Evolutionary conservation across 2,329 filamentous ascomycete species (phyloP), one percentile per base, ranked within the genome.

Genomic region (Ilyonectria robusta): DNA sequence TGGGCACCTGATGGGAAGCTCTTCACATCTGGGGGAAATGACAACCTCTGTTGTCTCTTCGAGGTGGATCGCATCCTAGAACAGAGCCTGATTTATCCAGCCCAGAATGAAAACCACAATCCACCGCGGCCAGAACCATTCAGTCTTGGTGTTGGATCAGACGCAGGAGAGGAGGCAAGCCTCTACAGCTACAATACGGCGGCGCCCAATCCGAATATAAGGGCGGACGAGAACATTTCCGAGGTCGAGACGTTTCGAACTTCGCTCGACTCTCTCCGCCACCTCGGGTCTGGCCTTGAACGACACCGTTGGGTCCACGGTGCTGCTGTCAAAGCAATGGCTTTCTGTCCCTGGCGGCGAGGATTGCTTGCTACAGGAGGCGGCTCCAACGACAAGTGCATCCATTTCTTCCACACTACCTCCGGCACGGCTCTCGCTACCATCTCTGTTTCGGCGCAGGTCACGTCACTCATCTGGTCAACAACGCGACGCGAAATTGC

Each of bases 281-380:
- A 84, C 26, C 80, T 93, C 29, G 82, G 82, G 2, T 76, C 81
- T 6, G 89, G 89, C 7, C 82, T 85, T 33, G 89, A 93, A 75
- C 91, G 88, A 73, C 90, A 97, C 78, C 87, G 87, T 35, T 96
- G 94, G 88, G 80, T 85, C 11, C 94, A 99, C 78, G 89, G 89
- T 29, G 95, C 95, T 1, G 96, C 96, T 2, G 93, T 98, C 72
- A 99, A 99, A 81, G 96, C 96, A 35, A 96, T 98, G 73, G 94
- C 96, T 2, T 98, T 98, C 81, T 97, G 95, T 70, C 95, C 96
- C 0, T 99, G 95, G 95, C 93, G 95, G 63, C 89, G 93, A 26
- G 93, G 92, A 4, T 86, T 99, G 5, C 82, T 99, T 44, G 96
- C 96, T 15, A 97, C 95, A 1, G 94, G 96, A 3, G 95, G 96